A percentile compares a stretch with the other conserved stretches of the same genome.
These are phyloP conservation scores for Penicillium sp. DNA, from an alignment of 2,329 filamentous ascomycete species.

Conservation along the genomic window DNA sequence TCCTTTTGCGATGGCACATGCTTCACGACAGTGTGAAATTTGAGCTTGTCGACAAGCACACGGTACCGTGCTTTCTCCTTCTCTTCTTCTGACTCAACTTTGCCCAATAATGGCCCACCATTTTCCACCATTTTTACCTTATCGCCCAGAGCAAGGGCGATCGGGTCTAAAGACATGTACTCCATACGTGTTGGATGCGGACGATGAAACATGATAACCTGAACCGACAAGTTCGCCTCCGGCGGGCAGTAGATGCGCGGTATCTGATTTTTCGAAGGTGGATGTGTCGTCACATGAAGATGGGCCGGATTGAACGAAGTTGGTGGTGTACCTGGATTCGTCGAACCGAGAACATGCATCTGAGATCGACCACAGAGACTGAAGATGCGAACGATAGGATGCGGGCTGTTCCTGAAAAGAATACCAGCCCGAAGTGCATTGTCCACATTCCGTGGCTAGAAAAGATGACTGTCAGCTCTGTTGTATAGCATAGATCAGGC, in stretches of 20 bases:
- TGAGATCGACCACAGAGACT: constrained; percentile 78
- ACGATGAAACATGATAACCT: constrained; percentile 85
- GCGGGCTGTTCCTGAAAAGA: constrained; percentile 76
- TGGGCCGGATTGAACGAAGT: constrained; percentile 64
- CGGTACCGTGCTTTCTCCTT: constrained; percentile 63
- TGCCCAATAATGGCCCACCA: constrained; percentile 45
- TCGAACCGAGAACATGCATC: constrained; percentile 81
- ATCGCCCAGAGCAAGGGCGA: constrained; percentile 79
- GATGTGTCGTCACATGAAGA: constrained; percentile 60
- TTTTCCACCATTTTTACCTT: constrained; percentile 52
- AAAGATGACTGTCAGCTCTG: constrained; percentile 3
- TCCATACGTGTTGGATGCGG: constrained; percentile 89
- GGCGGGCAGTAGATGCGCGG: constrained; percentile 70
- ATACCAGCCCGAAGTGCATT: constrained; percentile 81
- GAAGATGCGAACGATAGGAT: constrained; percentile 77
- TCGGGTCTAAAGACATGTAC: constrained; percentile 88
- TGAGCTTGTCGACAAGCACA: constrained; percentile 79
- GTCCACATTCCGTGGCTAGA: constrained; percentile 74
- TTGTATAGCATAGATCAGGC: neutral
- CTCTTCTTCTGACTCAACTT: constrained; percentile 72
- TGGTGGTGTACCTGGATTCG: constrained; percentile 61
- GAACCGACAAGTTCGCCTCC: constrained; percentile 69
- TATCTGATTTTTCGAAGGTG: constrained; percentile 46
- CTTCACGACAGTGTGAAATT: constrained; percentile 78
- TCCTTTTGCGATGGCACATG: constrained; percentile 80